phyloP scores from a whole-genome alignment of 768 basidiomycete genomes.

The Porphyrellus cyaneotinctus region DNA sequence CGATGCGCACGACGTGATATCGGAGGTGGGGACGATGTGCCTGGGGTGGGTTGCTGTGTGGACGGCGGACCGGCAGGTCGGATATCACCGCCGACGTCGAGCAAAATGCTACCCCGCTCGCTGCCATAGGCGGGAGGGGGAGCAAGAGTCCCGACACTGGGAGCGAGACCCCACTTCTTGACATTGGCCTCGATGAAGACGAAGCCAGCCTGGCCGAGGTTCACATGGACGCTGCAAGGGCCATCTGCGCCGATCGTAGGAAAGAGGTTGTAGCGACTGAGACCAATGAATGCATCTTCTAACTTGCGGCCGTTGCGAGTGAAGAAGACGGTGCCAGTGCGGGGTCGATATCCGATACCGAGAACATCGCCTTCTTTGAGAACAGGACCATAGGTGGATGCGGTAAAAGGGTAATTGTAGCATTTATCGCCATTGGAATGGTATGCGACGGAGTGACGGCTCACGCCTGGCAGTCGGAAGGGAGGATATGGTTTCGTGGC shows the following conservation, averaged over 20 bases:
- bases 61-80: constrained; percentile 36
- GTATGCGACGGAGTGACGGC: constrained; percentile 88
- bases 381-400: constrained; percentile 73
- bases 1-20: constrained; percentile 58
- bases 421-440: constrained; percentile 96
- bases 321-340: constrained; percentile 98
- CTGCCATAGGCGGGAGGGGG: constrained; percentile 98
- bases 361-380: constrained; percentile 94
- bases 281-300: constrained; percentile 91
- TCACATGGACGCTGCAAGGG: constrained; percentile 94
- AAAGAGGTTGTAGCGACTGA: constrained; percentile 91
- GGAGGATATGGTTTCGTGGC: constrained; percentile 97
- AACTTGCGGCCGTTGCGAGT: constrained; percentile 96
- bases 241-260: constrained; percentile 96
- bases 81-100: constrained; percentile 68
- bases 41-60: constrained; percentile 33
- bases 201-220: constrained; percentile 96
- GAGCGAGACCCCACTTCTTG: constrained; percentile 99
- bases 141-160: constrained; percentile 93
- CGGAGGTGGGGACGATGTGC: constrained; percentile 40
- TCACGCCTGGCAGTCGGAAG: constrained; percentile 86
- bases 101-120: constrained; percentile 91
- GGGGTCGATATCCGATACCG: constrained; percentile 92
- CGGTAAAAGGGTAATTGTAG: constrained; percentile 93
- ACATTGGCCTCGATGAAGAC: constrained; percentile 99